Base-by-base conservation (phyloP, 2,329 filamentous ascomycete species). In the Trichoderma harzianum region DNA sequence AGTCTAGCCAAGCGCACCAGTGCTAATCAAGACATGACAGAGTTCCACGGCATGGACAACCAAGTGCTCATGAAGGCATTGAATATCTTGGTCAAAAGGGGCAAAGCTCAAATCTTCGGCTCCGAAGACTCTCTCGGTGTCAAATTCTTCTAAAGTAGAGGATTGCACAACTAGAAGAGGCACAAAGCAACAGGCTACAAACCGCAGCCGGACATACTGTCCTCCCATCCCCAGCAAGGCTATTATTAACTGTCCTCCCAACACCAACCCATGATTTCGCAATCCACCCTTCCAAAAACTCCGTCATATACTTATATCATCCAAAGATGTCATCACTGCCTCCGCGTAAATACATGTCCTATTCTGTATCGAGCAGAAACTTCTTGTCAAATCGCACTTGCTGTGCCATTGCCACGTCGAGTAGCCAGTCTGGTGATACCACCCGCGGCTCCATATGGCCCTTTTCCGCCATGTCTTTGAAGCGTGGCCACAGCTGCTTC, bases 71-170 rank as follows among this genome's bases (percentile, higher is more conserved):
- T 92, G 75, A 94, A 92, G 80, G 92, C 93, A 47, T 86, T 99
- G 63, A 88, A 89, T 73, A 86, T 96, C 64, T 86, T 98, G 63
- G 95, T 97, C 43, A 97, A 97, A 86, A 89, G 92, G 74, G 94
- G 94, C 76, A 97, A 93, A 83, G 95, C 95, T 16, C 95, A 98
- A 82, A 90, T 98, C 30, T 98, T 99, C 83, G 95, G 95, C 39
- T 89, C 90, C 69, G 94, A 95, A 77, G 94, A 95, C 79, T 92
- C 93, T 73, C 90, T 93, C 78, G 96, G 96, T 77, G 94, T 98
- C 75, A 99, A 99, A 84, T 98, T 99, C 84, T 98, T 98, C 80
- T 98, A 84, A 91, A 61, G 3, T 26, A 47, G 21, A 7, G 16
- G 32, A 24, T 5, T 26, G 14, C 18, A 16, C 4, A 36, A 36